A percentile compares a stretch with the other conserved stretches of the same genome.
phyloP scores from a whole-genome alignment of 2,329 filamentous ascomycete species.

The Metarhizium album region DNA sequence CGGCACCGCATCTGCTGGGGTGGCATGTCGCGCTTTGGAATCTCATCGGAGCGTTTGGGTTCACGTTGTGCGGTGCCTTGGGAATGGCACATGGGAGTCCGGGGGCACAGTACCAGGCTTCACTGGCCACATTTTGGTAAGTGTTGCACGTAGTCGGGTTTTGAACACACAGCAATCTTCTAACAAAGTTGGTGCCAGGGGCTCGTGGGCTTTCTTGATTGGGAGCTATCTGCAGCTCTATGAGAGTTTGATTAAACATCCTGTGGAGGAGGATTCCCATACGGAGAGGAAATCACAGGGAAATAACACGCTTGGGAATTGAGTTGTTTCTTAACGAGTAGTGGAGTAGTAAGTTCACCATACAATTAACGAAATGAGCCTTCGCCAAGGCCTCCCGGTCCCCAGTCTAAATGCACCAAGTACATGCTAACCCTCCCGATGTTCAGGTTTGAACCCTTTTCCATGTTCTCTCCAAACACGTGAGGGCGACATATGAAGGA shows the following conservation, averaged over 20 bases:
- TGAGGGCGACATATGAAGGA: not conserved
- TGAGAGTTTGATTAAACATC: conserved; percentile 11
- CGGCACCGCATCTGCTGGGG: conserved; percentile 44
- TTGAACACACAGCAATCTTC: not conserved
- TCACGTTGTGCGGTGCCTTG: conserved; percentile 49
- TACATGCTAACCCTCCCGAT: not conserved
- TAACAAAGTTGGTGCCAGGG: conserved; percentile 18
- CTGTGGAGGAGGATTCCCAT: conserved; percentile 5
- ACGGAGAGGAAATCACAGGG: not conserved
- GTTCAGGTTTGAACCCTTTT: not conserved
- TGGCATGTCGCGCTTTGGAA: conserved; percentile 62
- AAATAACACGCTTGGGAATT: not conserved
- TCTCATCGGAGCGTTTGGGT: conserved; percentile 50
- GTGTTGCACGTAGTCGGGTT: not conserved
- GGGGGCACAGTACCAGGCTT: conserved; percentile 9
- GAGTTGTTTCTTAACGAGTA: not conserved
- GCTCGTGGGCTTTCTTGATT: conserved; percentile 36
- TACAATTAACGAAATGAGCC: not conserved
- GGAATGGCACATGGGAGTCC: conserved; percentile 23
- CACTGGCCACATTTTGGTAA: conserved; percentile 21
- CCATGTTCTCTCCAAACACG: not conserved
- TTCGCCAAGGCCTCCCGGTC: not conserved
- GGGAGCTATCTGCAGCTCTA: conserved; percentile 11
- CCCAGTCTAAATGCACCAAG: not conserved
- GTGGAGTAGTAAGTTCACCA: not conserved